Conservation (phyloP, 352 stramenopile species). For the Globisporangium nodosum region DNA sequence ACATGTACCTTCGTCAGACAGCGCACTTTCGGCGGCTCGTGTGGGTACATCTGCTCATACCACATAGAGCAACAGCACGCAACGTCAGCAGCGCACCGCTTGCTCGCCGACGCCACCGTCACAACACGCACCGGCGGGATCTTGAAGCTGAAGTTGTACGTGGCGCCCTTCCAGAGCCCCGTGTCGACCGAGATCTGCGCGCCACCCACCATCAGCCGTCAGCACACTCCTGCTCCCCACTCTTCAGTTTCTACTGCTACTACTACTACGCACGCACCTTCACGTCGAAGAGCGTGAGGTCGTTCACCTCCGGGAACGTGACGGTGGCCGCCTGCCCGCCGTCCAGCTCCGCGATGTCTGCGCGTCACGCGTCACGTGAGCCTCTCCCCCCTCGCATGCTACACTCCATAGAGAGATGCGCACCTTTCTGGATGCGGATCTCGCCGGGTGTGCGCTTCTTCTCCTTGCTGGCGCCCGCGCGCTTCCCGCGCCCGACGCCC, state of each 20-base stretch:
- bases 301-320: conserved; percentile 96
- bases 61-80: conserved; percentile 1
- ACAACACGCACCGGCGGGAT: conserved; percentile 88
- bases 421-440: conserved; percentile 98
- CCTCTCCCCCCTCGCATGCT: background rate
- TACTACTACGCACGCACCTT: conserved; percentile 33
- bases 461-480: conserved; percentile 57
- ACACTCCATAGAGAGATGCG: background rate
- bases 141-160: conserved; percentile 97
- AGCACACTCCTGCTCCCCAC: background rate
- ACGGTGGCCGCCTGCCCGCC: conserved; percentile 94
- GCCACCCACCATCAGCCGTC: conserved; percentile 29
- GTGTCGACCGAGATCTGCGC: conserved; percentile 89
- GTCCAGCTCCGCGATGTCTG: conserved; percentile 97
- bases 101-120: background rate
- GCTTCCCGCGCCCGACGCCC: conserved; percentile 75
- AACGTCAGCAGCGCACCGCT: background rate
- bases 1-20: conserved; percentile 89
- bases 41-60: conserved; percentile 81
- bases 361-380: background rate
- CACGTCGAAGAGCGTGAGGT: conserved; percentile 92
- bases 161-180: conserved; percentile 96
- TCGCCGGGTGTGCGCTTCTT: conserved; percentile 95
- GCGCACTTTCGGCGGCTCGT: conserved; percentile 97
- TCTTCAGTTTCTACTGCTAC: background rate